Base-by-base conservation (phyloP, 108 stramenopile genomes). In the Mediolabrus comicus region DNA sequence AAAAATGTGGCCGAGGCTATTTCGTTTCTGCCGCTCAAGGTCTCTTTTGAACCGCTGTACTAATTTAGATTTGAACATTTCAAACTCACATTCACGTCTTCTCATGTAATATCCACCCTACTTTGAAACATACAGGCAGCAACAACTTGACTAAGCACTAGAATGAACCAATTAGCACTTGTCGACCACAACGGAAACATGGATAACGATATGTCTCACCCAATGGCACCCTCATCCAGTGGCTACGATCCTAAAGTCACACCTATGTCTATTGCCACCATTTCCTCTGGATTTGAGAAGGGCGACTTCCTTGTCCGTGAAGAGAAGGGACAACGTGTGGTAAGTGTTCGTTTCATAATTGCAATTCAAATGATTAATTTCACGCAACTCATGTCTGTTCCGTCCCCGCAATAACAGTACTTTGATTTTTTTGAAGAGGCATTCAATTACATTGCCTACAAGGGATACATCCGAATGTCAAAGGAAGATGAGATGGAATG, bases 381-480 rank as follows among this genome's bases (percentile, higher is more conserved):
- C n/a, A n/a, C n/a, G n/a, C n/a, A n/a, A 49, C 19, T 49, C 19
- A 49, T 24, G 22, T 49, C 46, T 49, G 7, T 49, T 46, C 31
- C 60, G 12, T 9, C 49, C 31, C 2, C 3, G 51, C 6, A 19
- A 30, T 19, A 35, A 12, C 41, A 30, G 29, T 49, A 49, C 26
- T 54, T 69, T 38, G 76, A 77, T 53, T 80, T 80, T 46, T 82
- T 74, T 35, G 79, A 72, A 62, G 83, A 92, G 82, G 92, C 92
- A 14, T 93, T 93, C 74, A 93, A 93, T 76, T 93, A 93, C 80
- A 90, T 93, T 71, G 88, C 89, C 32, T 90, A 93, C 83, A 93
- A 93, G 82, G 89, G 92, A 59, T 93, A 93, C 76, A 83, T 90
- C 32, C 87, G 92, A 33, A 93, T 93, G 92, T 61, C 75, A 25